Base-by-base conservation (phyloP, 495 filamentous ascomycete species). In the Neurospora sp. region DNA sequence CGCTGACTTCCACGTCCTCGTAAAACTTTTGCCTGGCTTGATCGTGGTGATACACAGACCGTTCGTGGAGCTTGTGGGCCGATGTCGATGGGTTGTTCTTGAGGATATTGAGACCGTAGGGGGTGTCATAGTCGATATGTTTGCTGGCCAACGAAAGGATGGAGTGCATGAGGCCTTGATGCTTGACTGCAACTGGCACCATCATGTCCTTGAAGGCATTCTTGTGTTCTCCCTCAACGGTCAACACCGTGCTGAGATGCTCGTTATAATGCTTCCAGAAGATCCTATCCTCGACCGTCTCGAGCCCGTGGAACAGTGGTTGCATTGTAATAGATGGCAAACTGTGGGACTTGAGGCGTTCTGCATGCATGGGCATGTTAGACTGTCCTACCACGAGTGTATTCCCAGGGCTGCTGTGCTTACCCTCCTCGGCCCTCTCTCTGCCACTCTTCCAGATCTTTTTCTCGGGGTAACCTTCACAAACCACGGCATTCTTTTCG, bases 141-240 rank as follows among this genome's bases (percentile, higher is more conserved):
- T 91, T 94, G 70, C 92, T 92, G 9, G 94, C 92, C 7, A 97
- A 86, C 69, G 92, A 94, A 71, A 97, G 88, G 69, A 97, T 89
- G 40, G 93, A 96, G 80, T 97, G 94, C 94, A 97, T 97, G 53
- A 97, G 84, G 16, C 94, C 93, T 69, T 89, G 87, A 78, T 97
- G 92, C 71, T 90, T 86, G 14, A 93, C 88, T 0, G 94, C 94
- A 86, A 97, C 91, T 35, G 93, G 92, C 8, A 97, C 86, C 69
- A 97, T 85, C 80, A 96, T 91, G 74, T 93, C 91, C 77, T 94
- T 93, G 83, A 97, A 97, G 12, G 94, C 93, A 78, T 96, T 96
- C 71, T 90, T 91, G 75, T 92, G 88, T 78, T 96, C 92, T 59
- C 91, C 93, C 76, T 95, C 92, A 39, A 95, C 86, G 12, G 92